Conservation (phyloP, 2,329 filamentous ascomycete species). For the Fusarium brevicatenulatum region DNA sequence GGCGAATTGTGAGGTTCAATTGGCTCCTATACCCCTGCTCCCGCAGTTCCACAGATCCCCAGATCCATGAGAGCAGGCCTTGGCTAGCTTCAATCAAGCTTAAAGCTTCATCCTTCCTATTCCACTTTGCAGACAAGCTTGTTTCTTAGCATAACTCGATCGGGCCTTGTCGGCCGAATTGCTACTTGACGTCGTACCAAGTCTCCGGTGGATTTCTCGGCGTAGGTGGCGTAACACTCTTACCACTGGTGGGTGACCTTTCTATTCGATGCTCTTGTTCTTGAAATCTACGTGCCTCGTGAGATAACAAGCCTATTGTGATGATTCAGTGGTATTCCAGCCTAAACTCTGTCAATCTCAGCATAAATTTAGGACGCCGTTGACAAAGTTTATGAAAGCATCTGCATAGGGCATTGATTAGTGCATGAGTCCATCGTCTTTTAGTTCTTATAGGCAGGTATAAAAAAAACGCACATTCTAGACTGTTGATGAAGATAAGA, state of each 20-base stretch:
- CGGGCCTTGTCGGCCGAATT: constrained; percentile 26
- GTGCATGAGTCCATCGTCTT: not conserved
- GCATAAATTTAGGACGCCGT: not conserved
- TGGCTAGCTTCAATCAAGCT: constrained; percentile 22
- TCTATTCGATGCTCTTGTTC: not conserved
- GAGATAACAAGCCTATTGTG: not conserved
- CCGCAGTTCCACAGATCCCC: constrained; percentile 30
- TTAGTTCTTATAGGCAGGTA: not conserved
- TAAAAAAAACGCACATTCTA: not conserved
- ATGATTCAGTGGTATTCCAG: not conserved
- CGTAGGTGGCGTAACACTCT: constrained; percentile 10
- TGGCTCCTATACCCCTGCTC: constrained; percentile 30
- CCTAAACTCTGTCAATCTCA: not conserved
- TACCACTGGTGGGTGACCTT: not conserved
- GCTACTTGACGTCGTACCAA: constrained; percentile 8
- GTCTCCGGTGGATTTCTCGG: not conserved
- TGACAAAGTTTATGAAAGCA: not conserved
- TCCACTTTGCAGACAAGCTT: constrained; percentile 34
- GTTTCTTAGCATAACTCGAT: constrained; percentile 36
- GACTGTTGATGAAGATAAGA: not conserved
- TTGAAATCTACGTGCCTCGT: not conserved
- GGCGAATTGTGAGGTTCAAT: constrained; percentile 27
- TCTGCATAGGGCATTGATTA: not conserved
- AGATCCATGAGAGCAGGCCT: constrained; percentile 21
- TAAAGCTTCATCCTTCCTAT: constrained; percentile 9